These are phyloP conservation scores for Pseudevernia furfuracea DNA, from an alignment of 495 filamentous ascomycete species.

Conservation along the genomic window DNA sequence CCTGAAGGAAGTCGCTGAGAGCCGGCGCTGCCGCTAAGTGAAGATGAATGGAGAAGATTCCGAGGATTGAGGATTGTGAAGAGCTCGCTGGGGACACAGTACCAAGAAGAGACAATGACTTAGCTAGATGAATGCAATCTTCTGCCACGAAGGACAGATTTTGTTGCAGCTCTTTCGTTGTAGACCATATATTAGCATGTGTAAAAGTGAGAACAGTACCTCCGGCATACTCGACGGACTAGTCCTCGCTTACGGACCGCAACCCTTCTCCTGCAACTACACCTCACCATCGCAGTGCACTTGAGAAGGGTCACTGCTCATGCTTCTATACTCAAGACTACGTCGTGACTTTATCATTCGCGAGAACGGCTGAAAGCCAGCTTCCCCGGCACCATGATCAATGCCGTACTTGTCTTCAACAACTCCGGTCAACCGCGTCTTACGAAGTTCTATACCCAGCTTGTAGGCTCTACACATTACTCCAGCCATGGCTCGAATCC, in stretches of 20 bases:
- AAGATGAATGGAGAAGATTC: neutral
- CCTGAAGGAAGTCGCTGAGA: neutral
- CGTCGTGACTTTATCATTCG: neutral
- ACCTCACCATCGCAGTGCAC: neutral
- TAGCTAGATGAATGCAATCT: neutral
- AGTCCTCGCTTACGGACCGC: neutral
- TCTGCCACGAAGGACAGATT: neutral
- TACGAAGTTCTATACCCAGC: conserved; percentile 98
- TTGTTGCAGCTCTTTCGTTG: neutral
- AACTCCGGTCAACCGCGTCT: conserved; percentile 92
- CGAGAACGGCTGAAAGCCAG: conserved; percentile 7
- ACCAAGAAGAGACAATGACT: neutral
- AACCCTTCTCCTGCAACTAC: neutral
- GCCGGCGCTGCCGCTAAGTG: neutral
- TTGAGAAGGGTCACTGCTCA: neutral
- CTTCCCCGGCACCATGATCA: conserved; percentile 66
- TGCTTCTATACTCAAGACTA: neutral
- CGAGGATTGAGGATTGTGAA: neutral
- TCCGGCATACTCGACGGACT: neutral
- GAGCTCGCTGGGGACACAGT: neutral
- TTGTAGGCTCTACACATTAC: conserved; percentile 46
- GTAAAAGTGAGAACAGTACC: neutral
- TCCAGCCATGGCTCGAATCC: neutral
- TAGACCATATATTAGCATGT: neutral
- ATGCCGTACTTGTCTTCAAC: conserved; percentile 98